Conservation (phyloP, 2,329 filamentous ascomycete species). For the Monilinia vaccinii-corymbosi region DNA sequence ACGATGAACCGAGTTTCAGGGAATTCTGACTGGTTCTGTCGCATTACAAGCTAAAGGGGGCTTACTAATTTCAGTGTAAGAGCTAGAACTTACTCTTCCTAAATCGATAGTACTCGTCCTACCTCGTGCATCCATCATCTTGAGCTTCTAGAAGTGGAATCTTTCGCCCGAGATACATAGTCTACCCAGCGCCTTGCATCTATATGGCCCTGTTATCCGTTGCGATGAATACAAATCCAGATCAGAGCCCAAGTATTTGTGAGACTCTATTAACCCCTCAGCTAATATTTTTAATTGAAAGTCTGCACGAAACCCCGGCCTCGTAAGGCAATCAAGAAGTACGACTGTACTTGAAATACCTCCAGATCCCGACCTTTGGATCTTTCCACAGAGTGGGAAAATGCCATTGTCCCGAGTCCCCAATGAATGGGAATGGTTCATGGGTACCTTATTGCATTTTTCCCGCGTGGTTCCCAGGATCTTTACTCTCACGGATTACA, state of each 20-base stretch:
- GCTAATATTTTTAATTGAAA: neutral
- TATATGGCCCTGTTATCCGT: neutral
- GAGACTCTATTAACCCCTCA: neutral
- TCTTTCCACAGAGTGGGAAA: neutral
- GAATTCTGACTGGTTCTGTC: neutral
- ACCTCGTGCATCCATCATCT: neutral
- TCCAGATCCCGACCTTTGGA: too few relatives aligned
- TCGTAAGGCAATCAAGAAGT: neutral
- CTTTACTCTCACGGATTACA: neutral
- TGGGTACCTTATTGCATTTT: neutral
- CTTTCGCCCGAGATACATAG: neutral
- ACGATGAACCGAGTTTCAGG: neutral
- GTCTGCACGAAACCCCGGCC: neutral
- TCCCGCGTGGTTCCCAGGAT: conserved; percentile 10
- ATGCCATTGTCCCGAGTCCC: neutral
- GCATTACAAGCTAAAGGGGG: neutral
- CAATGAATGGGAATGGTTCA: neutral
- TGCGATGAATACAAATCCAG: neutral
- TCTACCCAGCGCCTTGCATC: neutral
- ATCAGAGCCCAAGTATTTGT: neutral
- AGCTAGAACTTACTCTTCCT: neutral
- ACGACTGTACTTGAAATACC: neutral
- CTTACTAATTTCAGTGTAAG: neutral
- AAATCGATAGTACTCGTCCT: neutral
- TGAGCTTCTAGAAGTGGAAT: neutral